Base-by-base conservation (phyloP, 257 asterid species). In the Gentiana straminea region DNA sequence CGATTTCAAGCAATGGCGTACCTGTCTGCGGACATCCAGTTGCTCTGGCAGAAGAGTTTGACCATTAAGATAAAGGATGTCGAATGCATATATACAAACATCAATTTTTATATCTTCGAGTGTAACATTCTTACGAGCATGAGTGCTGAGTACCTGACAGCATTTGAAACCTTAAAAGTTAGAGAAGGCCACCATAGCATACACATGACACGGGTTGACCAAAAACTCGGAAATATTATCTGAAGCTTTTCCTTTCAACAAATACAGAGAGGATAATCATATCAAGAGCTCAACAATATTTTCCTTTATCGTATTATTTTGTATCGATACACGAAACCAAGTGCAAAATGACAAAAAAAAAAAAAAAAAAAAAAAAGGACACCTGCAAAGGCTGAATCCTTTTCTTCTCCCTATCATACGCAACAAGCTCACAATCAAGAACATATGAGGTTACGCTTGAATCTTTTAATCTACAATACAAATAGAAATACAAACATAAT, bases 341-440 rank as follows among this genome's bases (percentile, higher is more conserved):
- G 9, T 5, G 9, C 6, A 41, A 4, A 2, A 41, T 2, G 13
- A 3, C 2, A 48, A 38, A 45, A 51, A 45, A 15, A 15, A 15
- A 15, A 15, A 15, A 15, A 15, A 15, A n/a, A 39, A 36, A 24
- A 33, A 7, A 57, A 47, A 11, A 33, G 38, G 11, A 58, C 59
- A 92, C 99, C 97, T 92, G 94, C 63, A 92, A 92, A 45, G 99
- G 95, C 63, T 70, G 85, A 63, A 92, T 92, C 74, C 76, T 92
- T 74, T 83, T 93, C 64, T 88, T 85, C 79, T 85, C 91, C 44
- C 89, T 94, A 51, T 88, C 95, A 15, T 75, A 88, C 63, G 97
- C 99, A 71, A 92, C 99, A 71, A 88, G 73, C 74, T 92, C 99
- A 41, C 99, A 92, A 64, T 92, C 97, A 49, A 92, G 96, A 75